These are phyloP conservation scores for Hygrophorus russula DNA, from an alignment of 768 basidiomycete species.

Conservation along the genomic window DNA sequence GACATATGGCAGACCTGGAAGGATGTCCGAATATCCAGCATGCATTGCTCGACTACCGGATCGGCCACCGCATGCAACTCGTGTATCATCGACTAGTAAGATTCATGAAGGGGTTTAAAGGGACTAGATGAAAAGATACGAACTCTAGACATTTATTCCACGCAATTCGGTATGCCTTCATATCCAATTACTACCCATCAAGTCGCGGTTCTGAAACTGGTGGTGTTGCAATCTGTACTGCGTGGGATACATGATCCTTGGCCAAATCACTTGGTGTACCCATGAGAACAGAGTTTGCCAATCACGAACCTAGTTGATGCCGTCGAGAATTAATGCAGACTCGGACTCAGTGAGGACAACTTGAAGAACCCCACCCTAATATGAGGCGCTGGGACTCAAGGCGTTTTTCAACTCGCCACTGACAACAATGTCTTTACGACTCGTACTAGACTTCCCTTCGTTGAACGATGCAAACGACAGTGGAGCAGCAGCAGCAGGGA, in stretches of 20 bases:
- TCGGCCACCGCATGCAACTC: no score
- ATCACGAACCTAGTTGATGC: slow-evolving; percentile 5
- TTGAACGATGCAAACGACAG: slow-evolving; percentile 39
- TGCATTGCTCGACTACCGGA: no score
- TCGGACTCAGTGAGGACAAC: not conserved
- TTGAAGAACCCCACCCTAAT: slow-evolving; percentile 2
- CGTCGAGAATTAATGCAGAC: slow-evolving; percentile 4
- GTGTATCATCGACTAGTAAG: no score
- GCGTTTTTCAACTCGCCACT: slow-evolving; percentile 19
- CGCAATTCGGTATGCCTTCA: slow-evolving; percentile 41
- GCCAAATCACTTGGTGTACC: not conserved
- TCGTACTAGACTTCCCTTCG: slow-evolving; percentile 53
- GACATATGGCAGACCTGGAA: no score
- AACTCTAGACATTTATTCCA: slow-evolving; percentile 55
- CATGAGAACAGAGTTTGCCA: not conserved
- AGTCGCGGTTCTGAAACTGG: slow-evolving; percentile 7
- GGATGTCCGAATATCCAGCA: no score
- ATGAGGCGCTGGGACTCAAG: slow-evolving; percentile 42
- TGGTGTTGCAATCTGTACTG: not conserved
- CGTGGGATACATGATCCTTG: no score
- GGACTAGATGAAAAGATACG: slow-evolving; percentile 4
- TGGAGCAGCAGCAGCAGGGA: slow-evolving; percentile 15
- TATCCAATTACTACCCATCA: slow-evolving; percentile 20
- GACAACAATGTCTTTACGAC: slow-evolving; percentile 50
- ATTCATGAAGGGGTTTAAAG: no score